These are phyloP conservation scores for Mycena pura DNA, from an alignment of 768 basidiomycete species.

Conservation along the genomic window DNA sequence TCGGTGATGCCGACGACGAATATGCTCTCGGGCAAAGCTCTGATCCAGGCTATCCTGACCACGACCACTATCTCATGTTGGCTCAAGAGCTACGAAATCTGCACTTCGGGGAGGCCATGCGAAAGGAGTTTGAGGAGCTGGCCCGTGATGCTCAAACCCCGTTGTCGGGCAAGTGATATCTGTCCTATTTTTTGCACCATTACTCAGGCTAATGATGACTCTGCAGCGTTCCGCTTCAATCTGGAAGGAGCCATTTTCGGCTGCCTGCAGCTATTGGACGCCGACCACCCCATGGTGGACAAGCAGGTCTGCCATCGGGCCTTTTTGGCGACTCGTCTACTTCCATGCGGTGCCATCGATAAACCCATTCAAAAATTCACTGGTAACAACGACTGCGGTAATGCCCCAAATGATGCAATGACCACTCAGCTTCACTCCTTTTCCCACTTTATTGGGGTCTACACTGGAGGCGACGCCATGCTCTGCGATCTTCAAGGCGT, in stretches of 20 bases:
- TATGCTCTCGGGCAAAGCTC: slow-evolving; percentile 23
- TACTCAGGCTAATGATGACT: not conserved
- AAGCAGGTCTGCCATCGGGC: not conserved
- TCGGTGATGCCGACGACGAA: slow-evolving; percentile 16
- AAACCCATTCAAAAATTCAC: slow-evolving; percentile 28
- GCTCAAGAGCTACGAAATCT: slow-evolving; percentile 22
- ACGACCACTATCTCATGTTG: not conserved
- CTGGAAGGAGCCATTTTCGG: slow-evolving; percentile 14
- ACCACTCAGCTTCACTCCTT: slow-evolving; percentile 28
- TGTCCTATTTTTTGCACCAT: too few relatives aligned
- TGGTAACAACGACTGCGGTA: slow-evolving; percentile 25
- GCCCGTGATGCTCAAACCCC: not conserved
- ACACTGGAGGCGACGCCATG: slow-evolving; percentile 5
- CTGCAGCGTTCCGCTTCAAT: slow-evolving; percentile 20
- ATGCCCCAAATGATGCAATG: slow-evolving; percentile 12
- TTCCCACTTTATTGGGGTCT: slow-evolving; percentile 20
- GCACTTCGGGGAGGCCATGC: slow-evolving; percentile 17
- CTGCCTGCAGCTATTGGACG: slow-evolving; percentile 4
- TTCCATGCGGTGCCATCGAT: slow-evolving; percentile 21
- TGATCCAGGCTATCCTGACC: not conserved
- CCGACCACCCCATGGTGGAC: not conserved
- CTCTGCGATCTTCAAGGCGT: slow-evolving; percentile 16
- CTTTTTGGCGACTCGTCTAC: slow-evolving; percentile 28
- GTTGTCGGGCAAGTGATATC: not conserved
- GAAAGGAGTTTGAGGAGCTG: slow-evolving; percentile 2